Conservation (phyloP, 1,284 basidiomycete species). For the Grifola frondosa region DNA sequence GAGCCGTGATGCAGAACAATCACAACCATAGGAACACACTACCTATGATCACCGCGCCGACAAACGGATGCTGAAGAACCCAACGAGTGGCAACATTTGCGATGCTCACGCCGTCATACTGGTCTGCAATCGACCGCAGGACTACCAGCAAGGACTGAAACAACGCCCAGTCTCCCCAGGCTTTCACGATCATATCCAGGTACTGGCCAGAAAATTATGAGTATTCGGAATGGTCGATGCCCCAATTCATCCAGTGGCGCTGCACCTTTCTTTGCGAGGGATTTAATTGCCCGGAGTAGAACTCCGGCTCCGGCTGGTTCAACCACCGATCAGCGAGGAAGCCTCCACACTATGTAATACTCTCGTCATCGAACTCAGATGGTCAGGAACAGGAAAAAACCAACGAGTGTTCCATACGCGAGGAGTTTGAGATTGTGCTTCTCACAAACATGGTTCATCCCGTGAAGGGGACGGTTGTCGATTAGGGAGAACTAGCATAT, state of each 20-base stretch:
- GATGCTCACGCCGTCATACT: slow-evolving; percentile 61
- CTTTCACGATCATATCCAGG: slow-evolving; percentile 72
- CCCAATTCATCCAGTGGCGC: too few relatives aligned
- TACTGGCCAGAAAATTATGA: slow-evolving; percentile 46
- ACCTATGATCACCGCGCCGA: slow-evolving; percentile 77
- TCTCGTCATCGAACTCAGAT: slow-evolving; percentile 2
- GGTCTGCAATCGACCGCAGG: slow-evolving; percentile 60
- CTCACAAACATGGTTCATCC: slow-evolving; percentile 71
- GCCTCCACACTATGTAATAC: slow-evolving; percentile 66
- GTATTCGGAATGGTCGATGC: too few relatives aligned
- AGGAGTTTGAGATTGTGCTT: slow-evolving; percentile 68
- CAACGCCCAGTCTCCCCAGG: slow-evolving; percentile 71
- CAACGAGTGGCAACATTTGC: slow-evolving; percentile 75
- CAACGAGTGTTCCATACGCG: slow-evolving; percentile 74
- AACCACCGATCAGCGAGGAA: slow-evolving; percentile 77
- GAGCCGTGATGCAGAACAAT: slow-evolving; percentile 5
- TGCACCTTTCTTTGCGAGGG: slow-evolving; percentile 76
- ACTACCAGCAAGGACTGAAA: slow-evolving; percentile 63
- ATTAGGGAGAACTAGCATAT: slow-evolving; percentile 69
- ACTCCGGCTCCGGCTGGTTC: slow-evolving; percentile 62
- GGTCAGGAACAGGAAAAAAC: slow-evolving; percentile 22
- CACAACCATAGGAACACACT: slow-evolving; percentile 14
- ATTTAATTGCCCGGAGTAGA: slow-evolving; percentile 56
- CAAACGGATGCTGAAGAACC: slow-evolving; percentile 73
- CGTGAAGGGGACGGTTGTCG: slow-evolving; percentile 70